Percentiles rank a stretch among this genome's conserved stretches.
Evolutionary conservation across 106 monocot genomes (phyloP).

Genomic region (Dactylorhiza incarnata): DNA sequence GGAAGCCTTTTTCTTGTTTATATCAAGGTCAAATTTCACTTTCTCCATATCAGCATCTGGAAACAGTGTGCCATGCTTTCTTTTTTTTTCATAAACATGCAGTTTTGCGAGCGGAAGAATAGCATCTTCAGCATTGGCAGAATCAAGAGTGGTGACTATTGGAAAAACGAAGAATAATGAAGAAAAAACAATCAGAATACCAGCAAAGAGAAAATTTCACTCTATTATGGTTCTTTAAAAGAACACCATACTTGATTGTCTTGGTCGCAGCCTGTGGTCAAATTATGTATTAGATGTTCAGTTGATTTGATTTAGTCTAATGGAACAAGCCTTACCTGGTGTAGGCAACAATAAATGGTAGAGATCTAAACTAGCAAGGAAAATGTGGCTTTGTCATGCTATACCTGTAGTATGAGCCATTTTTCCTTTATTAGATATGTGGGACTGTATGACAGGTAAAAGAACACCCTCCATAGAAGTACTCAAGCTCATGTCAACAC

Average conservation of each 20-base stretch:
- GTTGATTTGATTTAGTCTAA: neutral
- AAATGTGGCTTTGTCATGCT: neutral
- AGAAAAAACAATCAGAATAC: neutral
- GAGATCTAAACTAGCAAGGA: neutral
- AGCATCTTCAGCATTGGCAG: constrained; percentile 97
- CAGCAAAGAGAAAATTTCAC: neutral
- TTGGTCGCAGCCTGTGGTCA: neutral
- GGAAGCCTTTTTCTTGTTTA: constrained; percentile 11
- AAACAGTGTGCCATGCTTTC: constrained; percentile 43
- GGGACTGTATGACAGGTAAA: constrained; percentile 27
- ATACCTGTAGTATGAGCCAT: constrained; percentile 45
- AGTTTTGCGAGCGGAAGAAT: constrained; percentile 66
- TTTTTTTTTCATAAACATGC: constrained; percentile 67
- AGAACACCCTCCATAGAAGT: constrained; percentile 57
- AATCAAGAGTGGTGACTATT: constrained; percentile 72
- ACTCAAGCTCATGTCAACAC: constrained; percentile 47
- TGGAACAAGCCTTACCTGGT: neutral
- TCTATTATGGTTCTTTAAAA: neutral
- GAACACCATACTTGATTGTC: neutral
- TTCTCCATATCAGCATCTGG: constrained; percentile 14
- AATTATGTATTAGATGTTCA: neutral
- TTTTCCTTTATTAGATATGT: constrained; percentile 31
- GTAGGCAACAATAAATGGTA: neutral
- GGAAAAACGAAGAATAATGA: constrained; percentile 14
- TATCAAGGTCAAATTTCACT: constrained; percentile 12